Percentiles rank a stretch among this genome's conserved stretches.
These are phyloP conservation scores for Solanum arcanum DNA, from an alignment of 257 asterid species.

Conservation along the genomic window DNA sequence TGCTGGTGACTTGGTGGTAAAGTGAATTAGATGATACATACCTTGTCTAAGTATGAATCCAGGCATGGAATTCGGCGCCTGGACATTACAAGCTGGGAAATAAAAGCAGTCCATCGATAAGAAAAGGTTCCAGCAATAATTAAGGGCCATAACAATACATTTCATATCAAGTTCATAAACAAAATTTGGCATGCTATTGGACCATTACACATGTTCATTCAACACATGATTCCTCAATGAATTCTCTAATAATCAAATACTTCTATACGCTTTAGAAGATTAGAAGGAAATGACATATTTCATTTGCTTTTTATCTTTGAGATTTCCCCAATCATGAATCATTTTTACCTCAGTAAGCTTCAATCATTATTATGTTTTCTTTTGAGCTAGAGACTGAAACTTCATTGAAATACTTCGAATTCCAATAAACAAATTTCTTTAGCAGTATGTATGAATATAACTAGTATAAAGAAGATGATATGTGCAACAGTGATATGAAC, in stretches of 20 bases:
- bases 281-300: background rate
- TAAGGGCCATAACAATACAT: background rate
- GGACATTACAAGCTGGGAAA: slow-evolving; percentile 89
- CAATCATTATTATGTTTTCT: background rate
- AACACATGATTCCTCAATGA: background rate
- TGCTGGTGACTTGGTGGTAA: background rate
- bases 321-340: background rate
- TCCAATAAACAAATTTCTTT: background rate
- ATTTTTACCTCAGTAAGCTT: background rate
- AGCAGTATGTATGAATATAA: background rate
- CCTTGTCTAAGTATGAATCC: slow-evolving; percentile 98
- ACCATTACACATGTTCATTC: background rate
- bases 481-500: background rate
- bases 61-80: slow-evolving; percentile 94
- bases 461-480: background rate
- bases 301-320: background rate
- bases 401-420: background rate
- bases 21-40: slow-evolving; percentile 14
- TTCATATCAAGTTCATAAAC: background rate
- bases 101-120: slow-evolving; percentile 2
- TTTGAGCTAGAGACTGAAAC: background rate
- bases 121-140: background rate
- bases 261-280: background rate
- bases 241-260: background rate
- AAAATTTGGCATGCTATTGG: background rate